Conservation (phyloP, 805 yeast species). For the Metschnikowia picachoensis region DNA sequence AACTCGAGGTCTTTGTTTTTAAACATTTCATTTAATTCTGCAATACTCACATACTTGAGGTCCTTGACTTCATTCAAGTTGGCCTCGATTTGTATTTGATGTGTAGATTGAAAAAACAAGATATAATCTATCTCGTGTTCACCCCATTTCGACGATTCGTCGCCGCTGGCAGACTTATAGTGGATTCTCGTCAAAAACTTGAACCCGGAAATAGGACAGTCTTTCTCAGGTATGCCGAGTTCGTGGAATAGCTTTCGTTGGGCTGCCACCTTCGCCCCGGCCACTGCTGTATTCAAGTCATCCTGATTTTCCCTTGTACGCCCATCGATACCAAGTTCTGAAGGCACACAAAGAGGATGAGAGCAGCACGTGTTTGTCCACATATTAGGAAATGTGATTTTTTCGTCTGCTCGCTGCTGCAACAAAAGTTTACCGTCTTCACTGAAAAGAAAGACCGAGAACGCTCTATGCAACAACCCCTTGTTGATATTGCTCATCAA, state of each 20-base stretch:
- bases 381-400: constrained; percentile 92
- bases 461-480: constrained; percentile 92
- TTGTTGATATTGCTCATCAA: constrained; percentile 79
- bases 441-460: constrained; percentile 90
- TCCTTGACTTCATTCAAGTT: constrained; percentile 80
- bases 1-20: constrained; percentile 60
- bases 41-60: constrained; percentile 63
- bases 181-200: constrained; percentile 90
- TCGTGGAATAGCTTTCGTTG: constrained; percentile 91
- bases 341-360: constrained; percentile 83
- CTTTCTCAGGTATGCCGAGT: constrained; percentile 68
- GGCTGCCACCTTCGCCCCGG: constrained; percentile 85
- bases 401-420: constrained; percentile 95
- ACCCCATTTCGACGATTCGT: constrained; percentile 71
- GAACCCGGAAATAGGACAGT: constrained; percentile 63
- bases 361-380: constrained; percentile 99
- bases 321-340: constrained; percentile 62
- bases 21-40: constrained; percentile 74
- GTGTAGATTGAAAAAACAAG: constrained; percentile 61
- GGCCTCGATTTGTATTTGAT: constrained; percentile 52
- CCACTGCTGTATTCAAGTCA: constrained; percentile 54
- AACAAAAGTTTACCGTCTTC: constrained; percentile 69
- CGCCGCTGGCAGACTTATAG: constrained; percentile 78
- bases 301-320: constrained; percentile 18
- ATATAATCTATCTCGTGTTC: constrained; percentile 98